Conservation (phyloP, 208 protist species). For the Wallacemonas sp. region DNA sequence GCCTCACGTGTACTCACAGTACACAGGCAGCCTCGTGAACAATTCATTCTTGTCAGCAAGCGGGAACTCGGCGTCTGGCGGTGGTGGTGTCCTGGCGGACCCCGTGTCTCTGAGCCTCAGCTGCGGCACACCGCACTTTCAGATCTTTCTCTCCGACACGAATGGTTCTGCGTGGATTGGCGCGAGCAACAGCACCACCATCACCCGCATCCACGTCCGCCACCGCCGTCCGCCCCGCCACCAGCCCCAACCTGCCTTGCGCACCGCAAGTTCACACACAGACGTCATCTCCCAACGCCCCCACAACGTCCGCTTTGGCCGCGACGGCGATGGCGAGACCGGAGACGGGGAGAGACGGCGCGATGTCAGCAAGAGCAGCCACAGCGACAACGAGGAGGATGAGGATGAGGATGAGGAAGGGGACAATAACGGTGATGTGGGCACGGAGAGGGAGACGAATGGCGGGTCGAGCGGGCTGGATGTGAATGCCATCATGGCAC, state of each 20-base stretch:
- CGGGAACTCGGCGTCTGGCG: background rate
- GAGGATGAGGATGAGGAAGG: constrained; percentile 12
- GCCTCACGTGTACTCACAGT: background rate
- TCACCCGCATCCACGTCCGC: constrained; percentile 11
- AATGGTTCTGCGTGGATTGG: constrained; percentile 29
- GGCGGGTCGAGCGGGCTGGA: constrained; percentile 1
- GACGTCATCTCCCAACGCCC: background rate
- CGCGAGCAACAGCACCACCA: constrained; percentile 12
- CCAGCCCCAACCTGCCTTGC: background rate
- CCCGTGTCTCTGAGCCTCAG: constrained; percentile 65
- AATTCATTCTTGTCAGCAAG: constrained; percentile 9
- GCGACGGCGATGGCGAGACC: background rate
- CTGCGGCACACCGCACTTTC: constrained; percentile 29
- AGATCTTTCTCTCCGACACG: constrained; percentile 39
- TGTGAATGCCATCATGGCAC: background rate
- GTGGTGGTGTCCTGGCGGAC: background rate
- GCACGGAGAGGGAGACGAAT: constrained; percentile 1
- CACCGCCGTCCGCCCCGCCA: background rate
- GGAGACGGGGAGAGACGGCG: background rate
- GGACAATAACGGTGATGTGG: background rate
- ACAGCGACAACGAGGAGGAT: background rate
- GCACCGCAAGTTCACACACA: background rate
- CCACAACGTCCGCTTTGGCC: background rate
- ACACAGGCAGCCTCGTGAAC: constrained; percentile 15
- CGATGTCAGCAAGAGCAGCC: no score